Evolutionary conservation across 306 rosid genomes (phyloP).

Genomic region (Castanea crenata): DNA sequence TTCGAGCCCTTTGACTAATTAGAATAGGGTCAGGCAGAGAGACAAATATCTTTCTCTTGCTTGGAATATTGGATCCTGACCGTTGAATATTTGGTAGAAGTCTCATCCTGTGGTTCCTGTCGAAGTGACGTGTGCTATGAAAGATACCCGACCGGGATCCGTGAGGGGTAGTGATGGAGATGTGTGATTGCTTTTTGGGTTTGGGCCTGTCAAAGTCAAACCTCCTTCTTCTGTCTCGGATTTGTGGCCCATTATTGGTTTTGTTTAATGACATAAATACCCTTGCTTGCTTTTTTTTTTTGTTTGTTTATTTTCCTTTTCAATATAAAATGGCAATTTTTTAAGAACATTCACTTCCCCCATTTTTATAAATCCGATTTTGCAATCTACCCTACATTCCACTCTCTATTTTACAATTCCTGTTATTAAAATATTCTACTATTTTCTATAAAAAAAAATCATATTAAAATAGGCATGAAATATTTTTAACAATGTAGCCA

Average conservation of each 20-base stretch:
- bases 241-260: slow-evolving; percentile 5
- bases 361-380: too few relatives aligned
- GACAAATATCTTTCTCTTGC: not conserved
- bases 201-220: slow-evolving; percentile 35
- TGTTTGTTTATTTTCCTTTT: not conserved
- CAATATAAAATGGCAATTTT: not conserved
- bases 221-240: slow-evolving; percentile 7
- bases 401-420: too few relatives aligned
- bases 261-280: slow-evolving; percentile 4
- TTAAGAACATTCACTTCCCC: not conserved
- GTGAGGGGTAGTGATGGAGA: slow-evolving; percentile 25
- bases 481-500: too few relatives aligned
- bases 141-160: slow-evolving; percentile 28
- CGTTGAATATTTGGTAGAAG: not conserved
- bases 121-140: not conserved
- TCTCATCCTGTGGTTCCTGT: slow-evolving; percentile 10
- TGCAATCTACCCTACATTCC: too few relatives aligned
- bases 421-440: too few relatives aligned
- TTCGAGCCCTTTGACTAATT: slow-evolving; percentile 25
- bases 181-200: slow-evolving; percentile 9
- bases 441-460: too few relatives aligned
- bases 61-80: not conserved
- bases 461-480: too few relatives aligned
- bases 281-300: not conserved
- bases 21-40: slow-evolving; percentile 2